These are phyloP conservation scores for Alternaria hordeiaustralica DNA, from an alignment of 2,329 filamentous ascomycete species.

Conservation along the genomic window DNA sequence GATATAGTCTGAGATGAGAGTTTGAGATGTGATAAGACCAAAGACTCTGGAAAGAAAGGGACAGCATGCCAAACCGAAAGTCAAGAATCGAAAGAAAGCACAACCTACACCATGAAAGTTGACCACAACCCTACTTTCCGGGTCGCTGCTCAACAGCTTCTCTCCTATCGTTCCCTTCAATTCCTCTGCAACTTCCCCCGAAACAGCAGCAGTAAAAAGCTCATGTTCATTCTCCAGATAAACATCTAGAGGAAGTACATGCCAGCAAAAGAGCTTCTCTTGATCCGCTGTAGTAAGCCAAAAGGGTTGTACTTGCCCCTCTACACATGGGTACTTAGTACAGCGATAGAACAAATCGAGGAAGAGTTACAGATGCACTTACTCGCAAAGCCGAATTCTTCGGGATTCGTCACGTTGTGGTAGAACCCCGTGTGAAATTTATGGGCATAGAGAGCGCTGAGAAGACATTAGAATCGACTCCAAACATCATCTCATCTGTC, in stretches of 20 bases:
- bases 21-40: neutral
- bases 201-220: constrained; percentile 49
- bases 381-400: constrained; percentile 88
- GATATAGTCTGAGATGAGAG: neutral
- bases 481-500: neutral
- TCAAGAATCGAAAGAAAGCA: neutral
- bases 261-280: constrained; percentile 86
- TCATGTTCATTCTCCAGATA: constrained; percentile 74
- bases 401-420: constrained; percentile 76
- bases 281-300: constrained; percentile 75
- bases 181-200: constrained; percentile 53
- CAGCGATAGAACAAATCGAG: neutral
- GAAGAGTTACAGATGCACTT: constrained; percentile 17
- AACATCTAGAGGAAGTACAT: constrained; percentile 79
- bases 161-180: constrained; percentile 58
- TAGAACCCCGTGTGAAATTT: constrained; percentile 75
- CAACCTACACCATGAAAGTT: constrained; percentile 68
- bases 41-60: neutral
- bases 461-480: neutral
- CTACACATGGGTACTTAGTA: constrained; percentile 50
- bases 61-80: neutral
- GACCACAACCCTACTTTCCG: constrained; percentile 61
- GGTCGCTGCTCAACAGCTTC: constrained; percentile 58
- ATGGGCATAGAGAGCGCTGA: constrained; percentile 84
- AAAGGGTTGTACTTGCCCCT: constrained; percentile 89